These are phyloP conservation scores for Paramecium primaurelia DNA, from an alignment of 73 alveolate genomes.

Conservation along the genomic window DNA sequence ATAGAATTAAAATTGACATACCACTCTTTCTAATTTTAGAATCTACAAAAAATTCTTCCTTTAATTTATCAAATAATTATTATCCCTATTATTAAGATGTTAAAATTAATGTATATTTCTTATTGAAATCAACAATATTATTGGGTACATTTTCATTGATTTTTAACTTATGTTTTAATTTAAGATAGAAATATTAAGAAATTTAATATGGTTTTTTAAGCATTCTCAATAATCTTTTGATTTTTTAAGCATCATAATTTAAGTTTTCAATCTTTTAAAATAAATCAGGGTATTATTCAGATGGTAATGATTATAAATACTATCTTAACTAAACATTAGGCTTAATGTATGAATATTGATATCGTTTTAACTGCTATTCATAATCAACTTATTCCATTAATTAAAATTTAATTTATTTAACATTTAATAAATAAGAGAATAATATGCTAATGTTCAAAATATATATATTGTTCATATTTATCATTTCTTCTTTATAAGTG, in stretches of 20 bases:
- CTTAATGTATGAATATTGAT: conserved; percentile 15
- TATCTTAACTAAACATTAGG: background rate
- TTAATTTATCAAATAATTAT: background rate
- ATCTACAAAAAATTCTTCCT: conserved; percentile 1
- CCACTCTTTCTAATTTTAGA: background rate
- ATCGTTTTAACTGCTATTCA: background rate
- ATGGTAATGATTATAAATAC: background rate
- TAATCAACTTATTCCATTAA: conserved; percentile 41
- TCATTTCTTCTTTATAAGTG: background rate
- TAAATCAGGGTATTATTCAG: background rate
- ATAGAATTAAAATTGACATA: background rate
- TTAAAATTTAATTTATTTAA: background rate
- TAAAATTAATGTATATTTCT: background rate
- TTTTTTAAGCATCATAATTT: background rate
- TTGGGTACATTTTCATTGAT: background rate
- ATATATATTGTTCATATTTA: background rate
- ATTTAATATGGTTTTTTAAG: background rate
- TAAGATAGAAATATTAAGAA: background rate
- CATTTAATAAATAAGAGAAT: background rate
- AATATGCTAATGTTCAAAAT: background rate
- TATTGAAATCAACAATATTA: background rate
- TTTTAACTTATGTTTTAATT: background rate
- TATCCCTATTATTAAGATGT: background rate
- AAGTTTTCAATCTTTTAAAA: background rate
- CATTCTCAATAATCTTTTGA: conserved; percentile 5